phyloP scores from a whole-genome alignment of 2,329 filamentous ascomycete genomes.

The Aspergillus pseudoglaucus region DNA sequence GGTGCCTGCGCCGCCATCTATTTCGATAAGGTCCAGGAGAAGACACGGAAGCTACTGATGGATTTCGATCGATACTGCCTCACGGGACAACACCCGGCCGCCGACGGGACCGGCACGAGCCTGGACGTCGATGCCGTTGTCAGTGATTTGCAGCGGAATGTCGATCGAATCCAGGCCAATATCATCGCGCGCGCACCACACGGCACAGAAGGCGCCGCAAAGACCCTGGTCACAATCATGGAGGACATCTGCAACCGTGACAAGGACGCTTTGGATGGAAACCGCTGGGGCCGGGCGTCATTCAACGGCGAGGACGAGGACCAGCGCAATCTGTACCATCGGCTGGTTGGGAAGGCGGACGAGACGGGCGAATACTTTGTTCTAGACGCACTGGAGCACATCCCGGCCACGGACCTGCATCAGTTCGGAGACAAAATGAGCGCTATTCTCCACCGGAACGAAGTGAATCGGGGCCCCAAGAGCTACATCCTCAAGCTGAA shows the following conservation, averaged over 20 bases:
- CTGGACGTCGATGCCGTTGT: conserved; percentile 28
- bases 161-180: conserved; percentile 27
- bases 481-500: conserved; percentile 29
- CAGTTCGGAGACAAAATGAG: conserved; percentile 24
- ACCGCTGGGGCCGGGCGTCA: conserved; percentile 26
- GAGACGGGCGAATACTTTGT: conserved; percentile 30
- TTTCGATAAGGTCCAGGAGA: conserved; percentile 37
- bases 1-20: conserved; percentile 38
- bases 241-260: conserved; percentile 33
- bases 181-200: conserved; percentile 28
- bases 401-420: conserved; percentile 25
- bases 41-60: conserved; percentile 26
- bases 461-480: conserved; percentile 35
- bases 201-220: conserved; percentile 31
- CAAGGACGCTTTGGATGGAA: conserved; percentile 33
- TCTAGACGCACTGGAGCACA: conserved; percentile 32
- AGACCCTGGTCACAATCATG: conserved; percentile 33
- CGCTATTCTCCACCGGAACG: conserved; percentile 35
- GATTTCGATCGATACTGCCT: conserved; percentile 37
- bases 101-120: conserved; percentile 7
- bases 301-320: conserved; percentile 34
- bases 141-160: conserved; percentile 22
- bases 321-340: conserved; percentile 37
- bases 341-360: conserved; percentile 32
- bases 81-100: conserved; percentile 22